A percentile compares a stretch with the other conserved stretches of the same genome.
Conservation (phyloP, 2,329 filamentous ascomycete genomes). For the Microdochium nivale region DNA sequence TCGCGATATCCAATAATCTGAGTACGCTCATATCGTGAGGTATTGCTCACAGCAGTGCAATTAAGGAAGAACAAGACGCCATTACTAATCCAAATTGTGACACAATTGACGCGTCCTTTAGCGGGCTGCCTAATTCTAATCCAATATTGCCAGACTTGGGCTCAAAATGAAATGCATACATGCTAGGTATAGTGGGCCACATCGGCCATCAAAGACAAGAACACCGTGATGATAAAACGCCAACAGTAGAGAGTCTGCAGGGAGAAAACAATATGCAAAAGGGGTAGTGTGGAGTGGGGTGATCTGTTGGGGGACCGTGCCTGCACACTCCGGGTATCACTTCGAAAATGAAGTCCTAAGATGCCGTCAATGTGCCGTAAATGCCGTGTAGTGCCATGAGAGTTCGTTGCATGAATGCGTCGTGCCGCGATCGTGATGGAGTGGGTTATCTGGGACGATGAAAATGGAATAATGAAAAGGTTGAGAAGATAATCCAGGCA, state of each 20-base stretch:
- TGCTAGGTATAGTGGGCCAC: neutral
- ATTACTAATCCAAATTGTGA: neutral
- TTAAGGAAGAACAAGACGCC: no score
- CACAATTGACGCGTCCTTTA: no score
- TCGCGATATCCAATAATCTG: no score
- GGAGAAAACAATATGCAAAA: neutral
- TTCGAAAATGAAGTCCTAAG: neutral
- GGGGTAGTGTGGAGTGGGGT: neutral
- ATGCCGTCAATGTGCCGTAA: neutral
- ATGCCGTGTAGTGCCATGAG: neutral
- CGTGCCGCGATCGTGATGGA: neutral
- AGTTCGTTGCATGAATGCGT: neutral
- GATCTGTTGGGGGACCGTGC: neutral
- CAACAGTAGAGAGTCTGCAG: neutral
- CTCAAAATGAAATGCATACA: neutral
- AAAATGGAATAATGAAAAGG: neutral
- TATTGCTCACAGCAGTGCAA: no score
- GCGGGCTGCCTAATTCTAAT: no score
- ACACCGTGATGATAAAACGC: neutral
- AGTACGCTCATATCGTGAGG: no score
- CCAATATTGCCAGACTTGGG: no score
- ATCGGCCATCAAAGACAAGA: neutral
- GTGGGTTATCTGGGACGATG: neutral
- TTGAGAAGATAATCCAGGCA: neutral
- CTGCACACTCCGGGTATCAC: conserved; percentile 1